Evolutionary conservation across 1,284 basidiomycete species (phyloP).

Genomic region (Tetrapyrgos nigripes): DNA sequence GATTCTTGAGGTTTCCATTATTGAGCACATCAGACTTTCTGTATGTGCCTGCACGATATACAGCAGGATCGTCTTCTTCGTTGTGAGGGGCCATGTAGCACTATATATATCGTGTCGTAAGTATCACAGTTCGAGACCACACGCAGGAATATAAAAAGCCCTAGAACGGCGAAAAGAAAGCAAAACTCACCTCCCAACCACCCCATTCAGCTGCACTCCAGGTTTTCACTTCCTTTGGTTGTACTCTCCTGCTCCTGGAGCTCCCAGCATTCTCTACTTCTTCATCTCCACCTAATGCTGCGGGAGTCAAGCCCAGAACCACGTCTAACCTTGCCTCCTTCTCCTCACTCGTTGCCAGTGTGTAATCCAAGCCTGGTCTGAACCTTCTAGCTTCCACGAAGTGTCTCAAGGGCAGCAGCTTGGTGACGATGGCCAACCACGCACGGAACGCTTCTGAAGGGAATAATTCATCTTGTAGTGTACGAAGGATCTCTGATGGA

Average conservation of each 20-base stretch:
- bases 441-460: constrained; percentile 87
- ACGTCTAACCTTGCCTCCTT: constrained; percentile 86
- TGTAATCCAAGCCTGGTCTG: constrained; percentile 94
- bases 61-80: constrained; percentile 92
- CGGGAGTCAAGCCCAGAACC: constrained; percentile 89
- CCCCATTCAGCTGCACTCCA: constrained; percentile 88
- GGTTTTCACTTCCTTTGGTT: constrained; percentile 47
- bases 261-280: constrained; percentile 37
- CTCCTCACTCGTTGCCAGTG: constrained; percentile 90
- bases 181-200: constrained; percentile 84
- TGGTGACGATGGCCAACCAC: constrained; percentile 86
- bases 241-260: constrained; percentile 17
- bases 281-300: constrained; percentile 46
- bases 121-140: constrained; percentile 8
- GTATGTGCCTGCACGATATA: constrained; percentile 78
- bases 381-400: constrained; percentile 86
- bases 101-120: constrained; percentile 39
- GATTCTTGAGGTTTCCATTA: constrained; percentile 1
- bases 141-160: constrained; percentile 4
- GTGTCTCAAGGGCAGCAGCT: constrained; percentile 78
- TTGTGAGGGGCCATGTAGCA: constrained; percentile 96
- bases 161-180: constrained; percentile 11
- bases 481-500: constrained; percentile 65
- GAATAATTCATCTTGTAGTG: constrained; percentile 79
- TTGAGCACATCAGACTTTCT: constrained; percentile 45